Base-by-base conservation (phyloP, 306 rosid genomes). In the Abrus precatorius region DNA sequence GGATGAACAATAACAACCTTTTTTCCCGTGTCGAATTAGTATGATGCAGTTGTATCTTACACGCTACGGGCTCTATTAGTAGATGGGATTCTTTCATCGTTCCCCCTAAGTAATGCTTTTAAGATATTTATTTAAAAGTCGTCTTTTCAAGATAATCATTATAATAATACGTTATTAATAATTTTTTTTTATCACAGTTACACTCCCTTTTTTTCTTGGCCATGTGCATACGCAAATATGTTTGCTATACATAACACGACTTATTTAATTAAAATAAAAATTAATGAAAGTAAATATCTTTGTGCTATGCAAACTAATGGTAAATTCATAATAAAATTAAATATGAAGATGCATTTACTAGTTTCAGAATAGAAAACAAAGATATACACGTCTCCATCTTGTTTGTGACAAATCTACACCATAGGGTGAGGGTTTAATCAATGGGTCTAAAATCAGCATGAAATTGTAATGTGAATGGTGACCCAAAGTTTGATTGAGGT, bases 351-450 rank as follows among this genome's bases (percentile, higher is more conserved):
- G 49, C 53, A 66, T 66, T 4, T 38, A 40, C 7, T n/a, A 64
- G 50, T 30, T 34, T 38, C 2, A 47, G 9, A 0, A 66, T 41
- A 27, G 33, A 20, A 14, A 28, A 66, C 1, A 41, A 64, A 7
- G 71, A 41, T 5, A 41, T 5, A 65, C 7, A 43, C 10, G 74
- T 69, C 6, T 3, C 28, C 6, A 28, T 67, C 53, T 0, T 66
- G 53, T 1, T 67, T 67, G 73, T 11, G 74, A 47, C 28, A 69
- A 68, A 44, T 68, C 10, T 45, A 45, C 38, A 68, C 1, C 28
- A 45, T 0, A 68, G 3, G 29, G 55, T 43, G 69, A 36, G 54
- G 34, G 29, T 41, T 7, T 36, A 65, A 65, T 8, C 40, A 30
- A 57, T 29, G 63, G 36, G 36, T 65, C 71, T 65, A 1, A 8